Conservation (phyloP, 2,329 filamentous ascomycete genomes). For the Neodidymelliopsis sp. region DNA sequence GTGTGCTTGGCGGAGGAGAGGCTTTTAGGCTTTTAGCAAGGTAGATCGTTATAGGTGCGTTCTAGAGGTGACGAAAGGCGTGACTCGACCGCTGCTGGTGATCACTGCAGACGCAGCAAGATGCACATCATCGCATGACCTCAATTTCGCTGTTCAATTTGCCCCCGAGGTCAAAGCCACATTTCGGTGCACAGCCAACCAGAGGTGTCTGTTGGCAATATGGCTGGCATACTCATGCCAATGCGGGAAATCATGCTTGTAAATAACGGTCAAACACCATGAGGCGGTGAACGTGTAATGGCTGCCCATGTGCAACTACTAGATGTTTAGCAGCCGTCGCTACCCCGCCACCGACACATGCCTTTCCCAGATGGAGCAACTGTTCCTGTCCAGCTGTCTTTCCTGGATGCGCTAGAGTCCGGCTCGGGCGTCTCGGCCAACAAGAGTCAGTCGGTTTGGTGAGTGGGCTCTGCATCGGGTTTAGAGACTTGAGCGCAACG, state of each 20-base stretch:
- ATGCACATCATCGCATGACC: slow-evolving; percentile 20
- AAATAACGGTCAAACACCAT: slow-evolving; percentile 6
- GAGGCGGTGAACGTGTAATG: slow-evolving; percentile 13
- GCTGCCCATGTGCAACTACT: background rate
- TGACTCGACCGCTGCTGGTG: slow-evolving; percentile 4
- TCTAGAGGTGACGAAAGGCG: slow-evolving; percentile 1
- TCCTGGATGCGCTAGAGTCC: background rate
- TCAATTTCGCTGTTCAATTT: slow-evolving; percentile 10
- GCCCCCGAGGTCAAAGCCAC: slow-evolving; percentile 13
- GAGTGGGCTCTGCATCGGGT: slow-evolving; percentile 4
- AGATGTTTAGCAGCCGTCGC: slow-evolving; percentile 9
- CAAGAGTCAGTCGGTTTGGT: slow-evolving; percentile 10
- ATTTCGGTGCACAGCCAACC: slow-evolving; percentile 1
- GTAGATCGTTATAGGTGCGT: slow-evolving; percentile 6
- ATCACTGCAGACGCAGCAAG: slow-evolving; percentile 14
- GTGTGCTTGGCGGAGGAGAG: slow-evolving; percentile 1
- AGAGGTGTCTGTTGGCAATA: slow-evolving; percentile 2
- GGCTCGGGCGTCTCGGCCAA: slow-evolving; percentile 12
- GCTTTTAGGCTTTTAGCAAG: slow-evolving; percentile 4
- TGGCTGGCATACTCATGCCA: slow-evolving; percentile 7
- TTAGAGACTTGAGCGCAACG: slow-evolving; percentile 10
- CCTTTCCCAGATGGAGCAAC: slow-evolving; percentile 13
- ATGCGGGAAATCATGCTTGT: slow-evolving; percentile 1
- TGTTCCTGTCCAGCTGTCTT: slow-evolving; percentile 7
- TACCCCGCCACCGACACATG: slow-evolving; percentile 12